Conservation (phyloP, 345 rosid species). For the Hibiscus trionum region DNA sequence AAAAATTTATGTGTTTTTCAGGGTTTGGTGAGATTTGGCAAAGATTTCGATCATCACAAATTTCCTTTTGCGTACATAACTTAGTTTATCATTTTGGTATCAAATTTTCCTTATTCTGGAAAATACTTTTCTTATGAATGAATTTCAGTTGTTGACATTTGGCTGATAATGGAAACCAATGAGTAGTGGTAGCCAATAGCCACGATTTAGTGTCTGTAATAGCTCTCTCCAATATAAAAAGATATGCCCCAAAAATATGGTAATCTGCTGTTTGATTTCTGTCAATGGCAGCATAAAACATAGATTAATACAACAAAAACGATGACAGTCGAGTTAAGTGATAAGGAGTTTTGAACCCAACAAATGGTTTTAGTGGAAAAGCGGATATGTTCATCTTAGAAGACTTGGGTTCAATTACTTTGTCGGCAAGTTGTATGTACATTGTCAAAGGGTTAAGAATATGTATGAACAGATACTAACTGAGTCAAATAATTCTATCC, state of each 20-base stretch:
- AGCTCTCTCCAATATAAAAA: neutral
- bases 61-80: neutral
- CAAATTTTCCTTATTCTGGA: neutral
- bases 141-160: neutral
- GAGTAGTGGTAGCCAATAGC: conserved; percentile 7
- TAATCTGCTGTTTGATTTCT: neutral
- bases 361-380: no score
- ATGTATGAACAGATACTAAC: no score
- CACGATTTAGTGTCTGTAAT: conserved; percentile 4
- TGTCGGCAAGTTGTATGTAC: no score
- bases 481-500: no score
- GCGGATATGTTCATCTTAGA: no score
- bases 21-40: neutral
- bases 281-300: neutral
- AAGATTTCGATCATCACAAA: neutral
- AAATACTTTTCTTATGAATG: neutral
- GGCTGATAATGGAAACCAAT: conserved; percentile 7
- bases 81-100: neutral
- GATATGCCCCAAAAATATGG: neutral
- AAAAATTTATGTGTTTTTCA: neutral
- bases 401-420: no score
- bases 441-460: no score
- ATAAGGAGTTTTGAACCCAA: no score
- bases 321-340: no score
- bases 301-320: neutral